Conservation (phyloP, 2,329 filamentous ascomycete genomes). For the Cryphonectria nitschkei region DNA sequence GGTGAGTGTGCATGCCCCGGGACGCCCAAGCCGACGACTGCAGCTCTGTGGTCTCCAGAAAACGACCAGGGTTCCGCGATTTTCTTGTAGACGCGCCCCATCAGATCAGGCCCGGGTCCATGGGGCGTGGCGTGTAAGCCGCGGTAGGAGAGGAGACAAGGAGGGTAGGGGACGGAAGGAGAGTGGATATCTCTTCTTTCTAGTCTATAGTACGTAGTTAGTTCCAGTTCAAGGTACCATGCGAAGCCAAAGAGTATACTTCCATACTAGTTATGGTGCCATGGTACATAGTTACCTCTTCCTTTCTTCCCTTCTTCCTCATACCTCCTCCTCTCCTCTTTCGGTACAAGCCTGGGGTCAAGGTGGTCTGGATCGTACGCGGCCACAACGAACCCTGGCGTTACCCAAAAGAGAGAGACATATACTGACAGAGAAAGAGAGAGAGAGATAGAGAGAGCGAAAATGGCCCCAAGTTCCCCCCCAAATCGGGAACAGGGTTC, state of each 20-base stretch:
- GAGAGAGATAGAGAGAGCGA: not conserved
- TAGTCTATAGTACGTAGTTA: not conserved
- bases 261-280: not conserved
- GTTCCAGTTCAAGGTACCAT: not conserved
- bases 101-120: conserved; percentile 26
- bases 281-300: not conserved
- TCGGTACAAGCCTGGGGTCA: not conserved
- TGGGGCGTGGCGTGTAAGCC: conserved; percentile 23
- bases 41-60: conserved; percentile 10
- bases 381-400: conserved; percentile 15
- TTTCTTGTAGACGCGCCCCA: conserved; percentile 24
- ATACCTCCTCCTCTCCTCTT: not conserved
- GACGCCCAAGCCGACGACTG: conserved; percentile 23
- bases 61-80: conserved; percentile 7
- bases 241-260: not conserved
- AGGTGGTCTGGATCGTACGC: conserved; percentile 5
- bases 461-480: not conserved
- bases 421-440: not conserved
- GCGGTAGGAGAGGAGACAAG: not conserved
- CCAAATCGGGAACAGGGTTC: not conserved
- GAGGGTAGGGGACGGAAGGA: not conserved
- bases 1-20: conserved; percentile 10
- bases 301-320: not conserved
- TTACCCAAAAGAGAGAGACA: conserved; percentile 16
- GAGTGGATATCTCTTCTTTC: conserved; percentile 16